Evolutionary conservation across 805 yeast species (phyloP).

Genomic region (Metschnikowia vanudenii): DNA sequence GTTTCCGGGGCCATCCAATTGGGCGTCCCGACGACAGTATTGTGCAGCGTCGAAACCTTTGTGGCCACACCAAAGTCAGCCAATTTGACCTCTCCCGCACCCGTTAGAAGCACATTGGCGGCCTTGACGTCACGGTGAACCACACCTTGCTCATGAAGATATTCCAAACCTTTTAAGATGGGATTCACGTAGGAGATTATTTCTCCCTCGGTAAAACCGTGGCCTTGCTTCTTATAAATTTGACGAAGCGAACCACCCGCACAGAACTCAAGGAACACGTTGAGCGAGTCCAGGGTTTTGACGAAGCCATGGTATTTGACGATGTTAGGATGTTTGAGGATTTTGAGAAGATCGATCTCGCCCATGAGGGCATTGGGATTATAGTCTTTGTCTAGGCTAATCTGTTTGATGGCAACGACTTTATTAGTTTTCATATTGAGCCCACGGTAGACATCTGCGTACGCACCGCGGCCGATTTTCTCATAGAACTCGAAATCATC

Average conservation of each 20-base stretch:
- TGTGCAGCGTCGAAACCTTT: slow-evolving; percentile 30
- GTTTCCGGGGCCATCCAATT: slow-evolving; percentile 99
- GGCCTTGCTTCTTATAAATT: slow-evolving; percentile 45
- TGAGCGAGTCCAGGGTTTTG: slow-evolving; percentile 49
- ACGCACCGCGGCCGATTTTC: slow-evolving; percentile 86
- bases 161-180: slow-evolving; percentile 53
- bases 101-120: slow-evolving; percentile 21
- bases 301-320: slow-evolving; percentile 61
- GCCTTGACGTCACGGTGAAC: slow-evolving; percentile 81
- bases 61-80: slow-evolving; percentile 85
- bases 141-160: slow-evolving; percentile 69
- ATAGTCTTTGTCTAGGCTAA: slow-evolving; percentile 53
- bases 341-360: slow-evolving; percentile 65
- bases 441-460: slow-evolving; percentile 82
- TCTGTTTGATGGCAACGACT: slow-evolving; percentile 78
- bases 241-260: slow-evolving; percentile 65
- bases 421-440: slow-evolving; percentile 62
- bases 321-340: slow-evolving; percentile 50
- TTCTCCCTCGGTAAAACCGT: slow-evolving; percentile 54
- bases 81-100: slow-evolving; percentile 19
- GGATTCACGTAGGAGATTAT: slow-evolving; percentile 44
- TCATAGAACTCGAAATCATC: slow-evolving; percentile 54
- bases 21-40: slow-evolving; percentile 76
- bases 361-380: slow-evolving; percentile 52
- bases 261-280: slow-evolving; percentile 56